phyloP scores from a whole-genome alignment of 2,329 filamentous ascomycete species.

The Sordariomycetes sp. region DNA sequence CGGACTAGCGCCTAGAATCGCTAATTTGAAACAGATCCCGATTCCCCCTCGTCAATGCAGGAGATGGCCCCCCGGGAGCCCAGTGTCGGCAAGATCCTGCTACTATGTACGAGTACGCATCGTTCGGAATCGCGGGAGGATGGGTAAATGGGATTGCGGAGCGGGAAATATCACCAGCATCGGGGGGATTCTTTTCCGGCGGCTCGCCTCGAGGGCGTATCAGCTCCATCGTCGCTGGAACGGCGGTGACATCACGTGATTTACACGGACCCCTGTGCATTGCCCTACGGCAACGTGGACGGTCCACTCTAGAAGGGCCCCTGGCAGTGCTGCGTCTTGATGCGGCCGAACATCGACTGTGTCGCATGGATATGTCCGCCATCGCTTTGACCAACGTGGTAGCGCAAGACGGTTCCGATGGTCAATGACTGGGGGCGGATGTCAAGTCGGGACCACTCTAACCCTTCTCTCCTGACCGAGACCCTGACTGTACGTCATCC shows the following conservation, averaged over 20 bases:
- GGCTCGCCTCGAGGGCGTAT: not conserved
- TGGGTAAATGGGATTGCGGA: not conserved
- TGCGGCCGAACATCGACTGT: not conserved
- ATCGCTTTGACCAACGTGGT: not conserved
- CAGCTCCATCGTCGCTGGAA: not conserved
- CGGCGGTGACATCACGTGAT: not conserved
- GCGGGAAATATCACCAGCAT: not conserved
- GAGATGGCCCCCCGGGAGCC: not conserved
- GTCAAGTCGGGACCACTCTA: not conserved
- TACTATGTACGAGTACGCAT: not conserved
- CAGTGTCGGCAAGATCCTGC: not conserved
- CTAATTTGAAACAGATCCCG: conserved; percentile 15
- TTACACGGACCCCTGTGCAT: not conserved
- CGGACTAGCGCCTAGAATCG: conserved; percentile 9
- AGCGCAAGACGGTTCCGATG: not conserved
- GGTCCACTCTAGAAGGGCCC: not conserved
- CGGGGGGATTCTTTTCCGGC: not conserved
- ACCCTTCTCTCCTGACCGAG: not conserved
- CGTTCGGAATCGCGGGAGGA: not conserved
- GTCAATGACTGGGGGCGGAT: too few species aligned
- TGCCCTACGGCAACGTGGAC: not conserved
- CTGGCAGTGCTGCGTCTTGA: not conserved
- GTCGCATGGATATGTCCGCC: not conserved
- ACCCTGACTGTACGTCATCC: not conserved
- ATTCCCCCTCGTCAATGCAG: conserved; percentile 5